These are phyloP conservation scores for Phyllosticta citriasiana DNA, from an alignment of 2,329 filamentous ascomycete species.

Conservation along the genomic window DNA sequence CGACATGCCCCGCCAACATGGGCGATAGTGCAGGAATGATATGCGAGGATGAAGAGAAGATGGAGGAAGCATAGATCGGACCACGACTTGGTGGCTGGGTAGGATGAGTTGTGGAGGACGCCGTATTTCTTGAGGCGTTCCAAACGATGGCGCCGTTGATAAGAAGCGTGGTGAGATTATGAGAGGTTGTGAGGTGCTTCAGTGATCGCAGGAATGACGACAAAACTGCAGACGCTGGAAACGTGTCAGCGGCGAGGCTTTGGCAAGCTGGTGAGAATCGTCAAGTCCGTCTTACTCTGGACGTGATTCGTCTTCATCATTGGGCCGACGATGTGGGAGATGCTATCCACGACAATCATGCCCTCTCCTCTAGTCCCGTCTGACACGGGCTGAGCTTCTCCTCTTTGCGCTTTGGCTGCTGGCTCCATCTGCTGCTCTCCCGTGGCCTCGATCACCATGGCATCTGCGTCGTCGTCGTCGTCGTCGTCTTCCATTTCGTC, in stretches of 20 bases:
- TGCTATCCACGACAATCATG: constrained; percentile 32
- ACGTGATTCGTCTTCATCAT: constrained; percentile 28
- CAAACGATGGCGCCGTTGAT: constrained; percentile 22
- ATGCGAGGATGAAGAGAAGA: constrained; percentile 29
- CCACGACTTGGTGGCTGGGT: constrained; percentile 3
- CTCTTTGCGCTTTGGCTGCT: neutral
- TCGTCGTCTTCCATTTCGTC: constrained; percentile 25
- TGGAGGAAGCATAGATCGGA: constrained; percentile 19
- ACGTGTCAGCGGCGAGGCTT: neutral
- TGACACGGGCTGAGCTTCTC: neutral
- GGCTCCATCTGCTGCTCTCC: neutral
- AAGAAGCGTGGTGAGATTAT: constrained; percentile 32
- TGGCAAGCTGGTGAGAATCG: neutral
- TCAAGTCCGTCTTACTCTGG: constrained; percentile 18
- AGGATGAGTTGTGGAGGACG: neutral
- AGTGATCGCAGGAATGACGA: constrained; percentile 33
- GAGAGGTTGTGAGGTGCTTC: constrained; percentile 25
- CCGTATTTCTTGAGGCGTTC: neutral
- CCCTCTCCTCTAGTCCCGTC: constrained; percentile 10
- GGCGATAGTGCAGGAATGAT: constrained; percentile 28
- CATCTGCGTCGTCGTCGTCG: constrained; percentile 25
- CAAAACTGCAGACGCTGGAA: constrained; percentile 31
- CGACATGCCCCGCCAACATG: constrained; percentile 26
- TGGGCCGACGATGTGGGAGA: constrained; percentile 28
- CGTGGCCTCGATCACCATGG: constrained; percentile 25